A percentile compares a stretch with the other conserved stretches of the same genome.
phyloP scores from a whole-genome alignment of 495 filamentous ascomycete species.

The Podospora australis region DNA sequence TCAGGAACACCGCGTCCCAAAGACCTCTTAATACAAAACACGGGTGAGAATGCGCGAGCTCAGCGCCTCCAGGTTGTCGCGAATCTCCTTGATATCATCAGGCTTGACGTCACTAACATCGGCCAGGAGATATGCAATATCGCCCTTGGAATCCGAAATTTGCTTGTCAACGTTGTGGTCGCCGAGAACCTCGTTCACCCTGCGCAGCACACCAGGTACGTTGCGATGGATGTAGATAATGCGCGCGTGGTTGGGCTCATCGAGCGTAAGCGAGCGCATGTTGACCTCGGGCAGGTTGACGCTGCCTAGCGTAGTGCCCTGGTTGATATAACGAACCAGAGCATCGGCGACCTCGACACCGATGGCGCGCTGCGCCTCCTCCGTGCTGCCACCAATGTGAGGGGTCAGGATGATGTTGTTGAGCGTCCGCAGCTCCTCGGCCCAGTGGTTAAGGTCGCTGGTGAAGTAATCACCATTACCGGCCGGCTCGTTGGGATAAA shows the following conservation, averaged over 20 bases:
- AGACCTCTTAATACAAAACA: slow-evolving; percentile 77
- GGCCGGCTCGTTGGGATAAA: slow-evolving; percentile 89
- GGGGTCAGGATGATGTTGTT: slow-evolving; percentile 94
- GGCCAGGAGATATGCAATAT: slow-evolving; percentile 95
- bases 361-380: slow-evolving; percentile 95
- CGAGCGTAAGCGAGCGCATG: slow-evolving; percentile 77
- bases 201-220: slow-evolving; percentile 86
- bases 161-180: slow-evolving; percentile 99
- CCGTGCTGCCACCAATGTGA: slow-evolving; percentile 95
- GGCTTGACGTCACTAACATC: slow-evolving; percentile 84
- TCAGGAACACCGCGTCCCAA: neutral
- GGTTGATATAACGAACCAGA: slow-evolving; percentile 87
- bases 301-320: slow-evolving; percentile 79
- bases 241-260: slow-evolving; percentile 81
- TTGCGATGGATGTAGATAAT: slow-evolving; percentile 96
- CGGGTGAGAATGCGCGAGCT: slow-evolving; percentile 81
- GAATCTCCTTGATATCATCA: slow-evolving; percentile 77
- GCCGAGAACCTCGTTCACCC: slow-evolving; percentile 86
- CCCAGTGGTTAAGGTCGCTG: slow-evolving; percentile 76
- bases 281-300: slow-evolving; percentile 95
- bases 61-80: slow-evolving; percentile 71
- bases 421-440: slow-evolving; percentile 73
- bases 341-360: slow-evolving; percentile 87
- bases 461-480: slow-evolving; percentile 95
- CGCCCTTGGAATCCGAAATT: slow-evolving; percentile 89